Percentiles rank a stretch among this genome's conserved stretches.
Evolutionary conservation across 768 basidiomycete genomes (phyloP).

Genomic region (Suillus ampliporus): DNA sequence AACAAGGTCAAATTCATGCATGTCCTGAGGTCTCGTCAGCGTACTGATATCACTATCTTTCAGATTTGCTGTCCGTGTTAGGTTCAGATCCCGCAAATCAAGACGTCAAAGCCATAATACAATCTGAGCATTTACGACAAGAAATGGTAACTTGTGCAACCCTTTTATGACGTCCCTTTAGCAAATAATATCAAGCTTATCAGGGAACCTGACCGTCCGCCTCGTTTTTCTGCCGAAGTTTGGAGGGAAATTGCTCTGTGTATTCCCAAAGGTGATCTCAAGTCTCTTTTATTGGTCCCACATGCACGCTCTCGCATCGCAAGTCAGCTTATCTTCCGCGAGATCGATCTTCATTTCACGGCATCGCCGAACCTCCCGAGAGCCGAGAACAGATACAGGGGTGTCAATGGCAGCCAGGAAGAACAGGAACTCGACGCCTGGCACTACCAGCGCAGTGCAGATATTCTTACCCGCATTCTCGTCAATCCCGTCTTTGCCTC

Average conservation of each 20-base stretch:
- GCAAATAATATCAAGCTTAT: conserved; percentile 27
- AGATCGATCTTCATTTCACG: conserved; percentile 68
- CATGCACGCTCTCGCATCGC: conserved; percentile 72
- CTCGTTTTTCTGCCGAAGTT: conserved; percentile 65
- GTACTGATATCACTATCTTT: neutral
- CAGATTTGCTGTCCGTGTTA: conserved; percentile 72
- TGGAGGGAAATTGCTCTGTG: conserved; percentile 72
- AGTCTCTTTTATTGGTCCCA: conserved; percentile 65
- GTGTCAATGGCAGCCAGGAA: conserved; percentile 12
- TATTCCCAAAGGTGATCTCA: conserved; percentile 70
- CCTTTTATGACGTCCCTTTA: conserved; percentile 8
- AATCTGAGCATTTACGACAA: conserved; percentile 52
- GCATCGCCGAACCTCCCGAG: conserved; percentile 33
- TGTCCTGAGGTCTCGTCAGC: neutral
- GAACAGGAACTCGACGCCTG: conserved; percentile 49
- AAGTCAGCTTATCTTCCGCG: conserved; percentile 63
- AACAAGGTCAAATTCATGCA: conserved; percentile 61
- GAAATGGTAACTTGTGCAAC: conserved; percentile 53
- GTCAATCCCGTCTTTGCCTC: conserved; percentile 62
- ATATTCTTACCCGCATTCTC: conserved; percentile 71
- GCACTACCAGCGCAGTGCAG: conserved; percentile 65
- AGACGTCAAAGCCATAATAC: conserved; percentile 68
- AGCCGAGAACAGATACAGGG: conserved; percentile 13
- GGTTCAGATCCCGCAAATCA: conserved; percentile 69
- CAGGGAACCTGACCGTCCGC: conserved; percentile 44